phyloP scores from a whole-genome alignment of 2,329 filamentous ascomycete genomes.

The Monosporascus sp. region DNA sequence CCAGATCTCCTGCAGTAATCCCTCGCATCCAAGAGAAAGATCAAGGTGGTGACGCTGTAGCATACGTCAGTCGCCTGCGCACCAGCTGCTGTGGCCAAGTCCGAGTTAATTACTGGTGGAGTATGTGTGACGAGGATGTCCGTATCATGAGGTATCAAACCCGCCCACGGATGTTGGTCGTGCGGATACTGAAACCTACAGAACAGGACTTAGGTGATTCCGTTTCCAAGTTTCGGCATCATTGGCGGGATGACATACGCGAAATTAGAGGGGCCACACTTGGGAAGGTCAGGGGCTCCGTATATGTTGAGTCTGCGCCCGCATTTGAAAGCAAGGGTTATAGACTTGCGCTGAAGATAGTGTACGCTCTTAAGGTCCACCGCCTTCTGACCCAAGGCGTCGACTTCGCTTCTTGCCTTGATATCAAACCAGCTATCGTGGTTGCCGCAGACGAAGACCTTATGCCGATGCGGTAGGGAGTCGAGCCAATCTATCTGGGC shows the following conservation, averaged over 20 bases:
- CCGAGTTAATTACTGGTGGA: conserved; percentile 53
- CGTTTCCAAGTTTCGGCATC: not conserved
- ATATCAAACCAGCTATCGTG: conserved; percentile 84
- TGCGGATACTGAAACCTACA: conserved; percentile 66
- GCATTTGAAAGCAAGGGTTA: conserved; percentile 58
- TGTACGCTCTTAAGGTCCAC: conserved; percentile 64
- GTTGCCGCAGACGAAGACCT: conserved; percentile 80
- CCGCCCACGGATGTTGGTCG: conserved; percentile 63
- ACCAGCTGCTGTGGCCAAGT: not conserved
- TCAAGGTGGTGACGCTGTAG: conserved; percentile 61
- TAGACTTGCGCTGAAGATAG: conserved; percentile 68
- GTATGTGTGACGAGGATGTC: conserved; percentile 80
- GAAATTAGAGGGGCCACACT: conserved; percentile 65
- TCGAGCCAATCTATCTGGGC: conserved; percentile 79
- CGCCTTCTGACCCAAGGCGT: conserved; percentile 44
- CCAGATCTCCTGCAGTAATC: conserved; percentile 67
- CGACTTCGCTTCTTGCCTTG: conserved; percentile 50
- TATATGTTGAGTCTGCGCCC: conserved; percentile 64
- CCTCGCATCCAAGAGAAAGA: conserved; percentile 63
- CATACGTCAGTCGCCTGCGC: not conserved
- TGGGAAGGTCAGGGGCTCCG: conserved; percentile 75
- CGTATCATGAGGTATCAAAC: conserved; percentile 63
- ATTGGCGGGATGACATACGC: conserved; percentile 35
- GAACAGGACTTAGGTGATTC: conserved; percentile 1
- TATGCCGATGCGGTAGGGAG: conserved; percentile 68